Conservation (phyloP, 495 filamentous ascomycete species). For the Annulohypoxylon bovei region DNA sequence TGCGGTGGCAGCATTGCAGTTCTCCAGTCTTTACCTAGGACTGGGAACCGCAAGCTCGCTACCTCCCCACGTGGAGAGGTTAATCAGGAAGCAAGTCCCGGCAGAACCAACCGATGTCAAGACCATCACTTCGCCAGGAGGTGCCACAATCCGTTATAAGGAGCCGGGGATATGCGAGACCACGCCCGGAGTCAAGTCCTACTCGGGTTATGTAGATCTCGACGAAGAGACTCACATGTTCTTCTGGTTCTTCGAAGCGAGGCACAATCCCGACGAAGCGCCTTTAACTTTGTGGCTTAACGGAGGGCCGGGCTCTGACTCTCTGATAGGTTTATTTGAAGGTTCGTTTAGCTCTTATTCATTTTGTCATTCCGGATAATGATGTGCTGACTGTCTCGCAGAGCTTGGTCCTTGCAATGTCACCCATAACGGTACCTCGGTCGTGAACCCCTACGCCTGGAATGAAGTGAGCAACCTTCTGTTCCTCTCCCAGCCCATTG, state of each 20-base stretch:
- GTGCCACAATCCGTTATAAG: constrained; percentile 63
- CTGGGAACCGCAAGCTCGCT: constrained; percentile 40
- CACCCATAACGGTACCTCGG: constrained; percentile 59
- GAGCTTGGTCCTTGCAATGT: constrained; percentile 70
- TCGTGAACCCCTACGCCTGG: constrained; percentile 70
- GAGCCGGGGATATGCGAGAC: constrained; percentile 57
- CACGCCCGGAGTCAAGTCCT: constrained; percentile 46
- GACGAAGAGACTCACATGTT: constrained; percentile 70
- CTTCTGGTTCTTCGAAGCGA: constrained; percentile 77
- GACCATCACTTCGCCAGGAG: constrained; percentile 67
- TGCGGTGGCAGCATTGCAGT: constrained; percentile 34
- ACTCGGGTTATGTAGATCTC: constrained; percentile 56
- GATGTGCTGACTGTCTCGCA: constrained; percentile 38
- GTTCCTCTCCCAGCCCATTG: constrained; percentile 71
- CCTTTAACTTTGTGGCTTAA: constrained; percentile 71
- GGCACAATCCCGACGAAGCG: constrained; percentile 62
- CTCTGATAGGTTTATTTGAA: constrained; percentile 71
- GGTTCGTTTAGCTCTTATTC: constrained; percentile 43
- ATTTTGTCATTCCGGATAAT: not conserved
- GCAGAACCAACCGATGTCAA: constrained; percentile 64
- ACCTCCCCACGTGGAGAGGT: constrained; percentile 52
- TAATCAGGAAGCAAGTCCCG: constrained; percentile 43
- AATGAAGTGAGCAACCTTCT: constrained; percentile 73
- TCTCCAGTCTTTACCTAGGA: constrained; percentile 47
- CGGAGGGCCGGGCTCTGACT: constrained; percentile 67